Percentiles rank a stretch among this genome's conserved stretches.
These are phyloP conservation scores for Globisporangium mamillatum DNA, from an alignment of 352 stramenopile genomes.

Conservation along the genomic window DNA sequence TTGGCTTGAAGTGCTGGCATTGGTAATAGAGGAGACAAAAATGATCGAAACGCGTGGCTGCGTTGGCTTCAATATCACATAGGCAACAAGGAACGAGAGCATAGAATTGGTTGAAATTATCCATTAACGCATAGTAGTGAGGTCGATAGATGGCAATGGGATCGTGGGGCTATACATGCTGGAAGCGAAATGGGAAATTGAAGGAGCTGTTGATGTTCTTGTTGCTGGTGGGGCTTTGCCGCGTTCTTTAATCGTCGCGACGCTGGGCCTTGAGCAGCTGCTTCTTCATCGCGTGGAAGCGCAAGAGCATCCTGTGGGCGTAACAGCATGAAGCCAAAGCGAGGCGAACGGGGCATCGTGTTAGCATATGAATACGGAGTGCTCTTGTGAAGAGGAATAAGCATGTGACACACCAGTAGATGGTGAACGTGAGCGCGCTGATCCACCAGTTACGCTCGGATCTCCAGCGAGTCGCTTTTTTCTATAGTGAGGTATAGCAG, in stretches of 20 bases:
- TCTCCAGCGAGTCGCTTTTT: slow-evolving; percentile 76
- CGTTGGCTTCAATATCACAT: too few species aligned
- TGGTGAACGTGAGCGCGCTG: slow-evolving; percentile 79
- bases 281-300: slow-evolving; percentile 83
- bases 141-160: background rate
- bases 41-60: background rate
- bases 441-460: slow-evolving; percentile 86
- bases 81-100: too few species aligned
- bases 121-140: slow-evolving; percentile 2
- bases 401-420: slow-evolving; percentile 57
- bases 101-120: background rate
- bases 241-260: slow-evolving; percentile 48
- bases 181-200: background rate
- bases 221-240: background rate
- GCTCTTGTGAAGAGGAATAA: background rate
- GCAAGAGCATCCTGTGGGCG: slow-evolving; percentile 58
- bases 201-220: background rate
- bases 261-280: slow-evolving; percentile 61
- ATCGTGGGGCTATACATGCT: background rate
- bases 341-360: background rate
- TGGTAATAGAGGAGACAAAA: too few species aligned
- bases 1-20: slow-evolving; percentile 2
- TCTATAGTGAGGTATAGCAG: slow-evolving; percentile 20
- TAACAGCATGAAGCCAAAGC: background rate
- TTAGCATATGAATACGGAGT: background rate